Percentiles rank a stretch among this genome's conserved stretches.
Evolutionary conservation across 108 stramenopile species (phyloP).

Genomic region (Skeletonema grethae): DNA sequence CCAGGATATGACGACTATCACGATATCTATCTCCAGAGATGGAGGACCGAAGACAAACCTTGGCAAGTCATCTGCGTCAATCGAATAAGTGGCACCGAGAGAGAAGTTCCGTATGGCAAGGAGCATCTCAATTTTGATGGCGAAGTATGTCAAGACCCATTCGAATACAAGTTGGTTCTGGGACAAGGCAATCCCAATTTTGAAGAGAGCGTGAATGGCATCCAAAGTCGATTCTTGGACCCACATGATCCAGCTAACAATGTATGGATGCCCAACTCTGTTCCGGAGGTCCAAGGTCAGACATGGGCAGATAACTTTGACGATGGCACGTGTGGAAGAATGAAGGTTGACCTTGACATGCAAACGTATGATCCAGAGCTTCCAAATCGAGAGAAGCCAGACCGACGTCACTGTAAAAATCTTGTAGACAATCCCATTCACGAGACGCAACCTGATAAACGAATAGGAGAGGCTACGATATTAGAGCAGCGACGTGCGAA

Average conservation of each 20-base stretch:
- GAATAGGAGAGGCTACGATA: slow-evolving; percentile 59
- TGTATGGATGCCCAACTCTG: slow-evolving; percentile 74
- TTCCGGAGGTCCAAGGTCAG: slow-evolving; percentile 79
- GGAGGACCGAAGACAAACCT: slow-evolving; percentile 77
- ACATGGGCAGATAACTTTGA: slow-evolving; percentile 78
- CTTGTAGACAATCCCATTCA: slow-evolving; percentile 87
- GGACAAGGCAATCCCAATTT: slow-evolving; percentile 62
- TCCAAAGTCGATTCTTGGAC: slow-evolving; percentile 75
- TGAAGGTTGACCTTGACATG: slow-evolving; percentile 57
- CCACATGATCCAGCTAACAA: slow-evolving; percentile 67
- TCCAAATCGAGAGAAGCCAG: slow-evolving; percentile 18
- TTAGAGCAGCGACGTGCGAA: slow-evolving; percentile 74
- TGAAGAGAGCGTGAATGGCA: slow-evolving; percentile 46
- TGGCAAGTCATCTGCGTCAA: slow-evolving; percentile 78
- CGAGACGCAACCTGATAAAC: slow-evolving; percentile 74
- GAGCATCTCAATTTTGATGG: slow-evolving; percentile 59
- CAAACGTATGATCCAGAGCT: slow-evolving; percentile 53
- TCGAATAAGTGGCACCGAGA: slow-evolving; percentile 51
- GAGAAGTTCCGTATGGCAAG: slow-evolving; percentile 55
- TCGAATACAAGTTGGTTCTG: slow-evolving; percentile 72
- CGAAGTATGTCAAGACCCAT: slow-evolving; percentile 68
- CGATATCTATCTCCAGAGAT: slow-evolving; percentile 87
- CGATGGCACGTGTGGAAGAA: slow-evolving; percentile 77
- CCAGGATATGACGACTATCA: slow-evolving; percentile 85
- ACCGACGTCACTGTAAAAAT: slow-evolving; percentile 66